Evolutionary conservation across 2,329 filamentous ascomycete genomes (phyloP).

Genomic region (Colletotrichum sp.): DNA sequence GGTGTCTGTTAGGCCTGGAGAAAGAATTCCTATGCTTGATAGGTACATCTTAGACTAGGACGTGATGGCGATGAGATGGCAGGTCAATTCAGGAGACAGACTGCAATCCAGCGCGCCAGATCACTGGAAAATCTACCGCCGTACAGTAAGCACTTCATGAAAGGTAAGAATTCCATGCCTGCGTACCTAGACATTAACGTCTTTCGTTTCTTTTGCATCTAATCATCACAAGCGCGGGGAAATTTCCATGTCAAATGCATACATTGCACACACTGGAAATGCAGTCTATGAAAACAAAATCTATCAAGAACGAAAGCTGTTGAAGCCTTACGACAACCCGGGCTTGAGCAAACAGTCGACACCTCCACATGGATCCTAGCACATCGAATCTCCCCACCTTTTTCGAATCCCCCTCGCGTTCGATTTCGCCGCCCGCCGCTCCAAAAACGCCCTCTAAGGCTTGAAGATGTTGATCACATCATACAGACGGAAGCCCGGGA

Average conservation of each 20-base stretch:
- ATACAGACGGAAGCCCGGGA: neutral
- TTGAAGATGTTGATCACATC: neutral
- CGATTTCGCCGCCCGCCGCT: neutral
- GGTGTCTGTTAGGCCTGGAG: rapidly evolving
- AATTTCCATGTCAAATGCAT: neutral
- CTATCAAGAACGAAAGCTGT: neutral
- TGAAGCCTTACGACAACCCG: neutral
- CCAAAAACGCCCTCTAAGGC: neutral
- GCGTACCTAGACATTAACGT: rapidly evolving
- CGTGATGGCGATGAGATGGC: no score
- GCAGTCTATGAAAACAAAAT: neutral
- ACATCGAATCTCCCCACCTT: neutral
- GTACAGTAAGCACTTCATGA: no score
- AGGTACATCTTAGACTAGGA: rapidly evolving
- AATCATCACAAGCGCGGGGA: rapidly evolving
- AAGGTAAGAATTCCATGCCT: no score
- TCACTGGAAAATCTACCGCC: rapidly evolving
- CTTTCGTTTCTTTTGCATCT: neutral
- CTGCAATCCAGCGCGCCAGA: no score
- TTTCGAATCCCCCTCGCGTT: rapidly evolving
- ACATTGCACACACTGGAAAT: rapidly evolving
- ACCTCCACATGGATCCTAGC: rapidly evolving
- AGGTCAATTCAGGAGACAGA: no score
- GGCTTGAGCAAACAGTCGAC: neutral
- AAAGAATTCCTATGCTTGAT: rapidly evolving